A percentile compares a stretch with the other conserved stretches of the same genome.
These are phyloP conservation scores for Penicillium simplicissimum DNA, from an alignment of 495 filamentous ascomycete species.

Conservation along the genomic window DNA sequence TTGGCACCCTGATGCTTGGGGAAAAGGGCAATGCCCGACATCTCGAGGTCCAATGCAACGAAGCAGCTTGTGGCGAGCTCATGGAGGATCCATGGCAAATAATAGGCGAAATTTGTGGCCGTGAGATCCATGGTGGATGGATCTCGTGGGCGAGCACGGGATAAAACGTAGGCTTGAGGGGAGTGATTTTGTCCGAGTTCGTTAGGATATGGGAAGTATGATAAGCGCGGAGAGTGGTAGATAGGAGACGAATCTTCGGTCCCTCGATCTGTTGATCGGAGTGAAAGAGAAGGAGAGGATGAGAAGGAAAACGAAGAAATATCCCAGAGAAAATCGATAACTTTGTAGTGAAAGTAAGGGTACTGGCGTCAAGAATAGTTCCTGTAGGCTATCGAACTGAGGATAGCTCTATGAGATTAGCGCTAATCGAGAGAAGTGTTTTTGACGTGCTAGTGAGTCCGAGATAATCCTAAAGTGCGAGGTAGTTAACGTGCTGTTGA, in stretches of 20 bases:
- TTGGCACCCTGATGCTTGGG: conserved; percentile 25
- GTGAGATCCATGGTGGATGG: conserved; percentile 62
- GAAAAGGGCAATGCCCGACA: conserved; percentile 62
- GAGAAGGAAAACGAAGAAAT: not conserved
- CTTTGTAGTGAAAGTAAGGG: not conserved
- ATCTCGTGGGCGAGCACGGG: not conserved
- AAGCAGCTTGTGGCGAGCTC: conserved; percentile 61
- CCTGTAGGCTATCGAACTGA: too few species aligned
- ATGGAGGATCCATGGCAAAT: conserved; percentile 59
- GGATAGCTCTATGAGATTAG: not conserved
- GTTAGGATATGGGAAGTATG: not conserved
- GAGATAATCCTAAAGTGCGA: not conserved
- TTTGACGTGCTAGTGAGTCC: not conserved
- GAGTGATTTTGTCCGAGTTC: not conserved
- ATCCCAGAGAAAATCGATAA: not conserved
- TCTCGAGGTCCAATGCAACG: conserved; percentile 74
- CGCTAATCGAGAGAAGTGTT: not conserved
- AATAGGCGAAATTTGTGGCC: conserved; percentile 49
- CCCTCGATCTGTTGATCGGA: not conserved
- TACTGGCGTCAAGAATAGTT: not conserved
- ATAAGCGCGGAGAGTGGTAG: not conserved
- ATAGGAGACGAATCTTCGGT: not conserved
- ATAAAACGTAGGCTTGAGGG: not conserved
- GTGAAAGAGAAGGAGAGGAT: not conserved
- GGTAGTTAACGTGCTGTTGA: not conserved